Base-by-base conservation (phyloP, 495 filamentous ascomycete species). In the Aspergillus diversus region DNA sequence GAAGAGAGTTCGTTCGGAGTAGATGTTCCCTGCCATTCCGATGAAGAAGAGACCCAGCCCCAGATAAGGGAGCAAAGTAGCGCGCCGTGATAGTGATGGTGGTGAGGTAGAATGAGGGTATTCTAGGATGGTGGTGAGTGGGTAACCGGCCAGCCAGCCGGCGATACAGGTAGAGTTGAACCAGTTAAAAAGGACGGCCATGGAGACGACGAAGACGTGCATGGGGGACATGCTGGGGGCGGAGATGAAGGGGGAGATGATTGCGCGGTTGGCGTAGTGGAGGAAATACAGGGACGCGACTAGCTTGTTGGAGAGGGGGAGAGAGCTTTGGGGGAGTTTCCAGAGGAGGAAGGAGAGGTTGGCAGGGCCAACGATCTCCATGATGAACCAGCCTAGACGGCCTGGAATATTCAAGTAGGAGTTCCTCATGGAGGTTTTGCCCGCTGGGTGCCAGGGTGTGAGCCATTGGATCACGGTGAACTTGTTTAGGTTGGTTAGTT, bases 191-290 rank as follows among this genome's bases (percentile, higher is more conserved):
- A 64, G 1, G 37, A 88, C 58, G 1, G 86, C 93, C 5, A 71
- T 75, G 47, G 74, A 6, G 79, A 86, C 87, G 63, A 97, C 77
- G 16, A 84, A 57, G 9, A 83, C 64, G 72, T 92, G 90, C 55
- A 94, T 90, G 27, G 93, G 93, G 8, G 93, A 93, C 90, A 99
- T 97, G 74, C 86, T 90, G 0, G 92, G 93, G 57, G 93, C 92
- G 34, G 93, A 80, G 65, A 93, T 77, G 46, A 88, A 80, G 2
- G 95, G 93, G 39, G 87, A 86, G 60, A 97, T 75, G 57, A 97
- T 73, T 17, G 94, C 90, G 64, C 95, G 91, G 81, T 99, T 92
- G 69, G 86, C 60, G 77, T 99, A 99, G 75, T 99, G 95, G 62
- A 90, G 83, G 55, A 84, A 71, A 69, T 75, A 79, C 0, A 78